Conservation (phyloP, 192 early-diverging fungal species). For the Coemansia sp. region DNA sequence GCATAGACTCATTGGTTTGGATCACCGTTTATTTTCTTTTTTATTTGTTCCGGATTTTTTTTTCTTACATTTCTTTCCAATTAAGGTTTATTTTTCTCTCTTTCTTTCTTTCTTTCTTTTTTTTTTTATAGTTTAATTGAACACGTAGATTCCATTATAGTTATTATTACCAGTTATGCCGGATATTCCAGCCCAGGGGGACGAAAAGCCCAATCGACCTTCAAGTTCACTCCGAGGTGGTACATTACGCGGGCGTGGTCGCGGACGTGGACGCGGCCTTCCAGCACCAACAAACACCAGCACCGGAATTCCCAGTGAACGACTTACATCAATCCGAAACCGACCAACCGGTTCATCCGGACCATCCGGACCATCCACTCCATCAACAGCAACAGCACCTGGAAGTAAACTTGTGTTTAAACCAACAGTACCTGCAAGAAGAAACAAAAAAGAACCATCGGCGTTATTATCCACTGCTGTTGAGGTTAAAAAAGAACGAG, state of each 20-base stretch:
- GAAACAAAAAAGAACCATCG: conserved; percentile 38
- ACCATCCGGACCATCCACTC: background rate
- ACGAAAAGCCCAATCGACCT: conserved; percentile 22
- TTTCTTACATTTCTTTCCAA: too few species aligned
- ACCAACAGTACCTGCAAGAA: conserved; percentile 26
- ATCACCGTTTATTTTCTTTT: too few species aligned
- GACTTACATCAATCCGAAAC: conserved; percentile 22
- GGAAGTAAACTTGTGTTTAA: conserved; percentile 23
- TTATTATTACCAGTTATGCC: conserved; percentile 5
- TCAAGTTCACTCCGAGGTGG: conserved; percentile 15
- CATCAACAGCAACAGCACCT: background rate
- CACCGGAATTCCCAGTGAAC: conserved; percentile 12
- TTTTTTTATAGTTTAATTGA: background rate
- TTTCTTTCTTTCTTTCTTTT: too few species aligned
- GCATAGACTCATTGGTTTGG: too few species aligned
- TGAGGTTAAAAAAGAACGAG: conserved; percentile 8
- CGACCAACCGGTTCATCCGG: background rate
- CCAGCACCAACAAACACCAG: background rate
- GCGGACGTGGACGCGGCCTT: conserved; percentile 1
- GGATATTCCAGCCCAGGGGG: conserved; percentile 10
- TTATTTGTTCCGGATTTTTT: too few species aligned
- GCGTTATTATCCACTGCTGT: conserved; percentile 1
- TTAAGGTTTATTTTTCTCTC: too few species aligned
- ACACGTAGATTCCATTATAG: background rate
- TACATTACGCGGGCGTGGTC: conserved; percentile 14